Base-by-base conservation (phyloP, 495 filamentous ascomycete genomes). In the Daldinia concentrica region DNA sequence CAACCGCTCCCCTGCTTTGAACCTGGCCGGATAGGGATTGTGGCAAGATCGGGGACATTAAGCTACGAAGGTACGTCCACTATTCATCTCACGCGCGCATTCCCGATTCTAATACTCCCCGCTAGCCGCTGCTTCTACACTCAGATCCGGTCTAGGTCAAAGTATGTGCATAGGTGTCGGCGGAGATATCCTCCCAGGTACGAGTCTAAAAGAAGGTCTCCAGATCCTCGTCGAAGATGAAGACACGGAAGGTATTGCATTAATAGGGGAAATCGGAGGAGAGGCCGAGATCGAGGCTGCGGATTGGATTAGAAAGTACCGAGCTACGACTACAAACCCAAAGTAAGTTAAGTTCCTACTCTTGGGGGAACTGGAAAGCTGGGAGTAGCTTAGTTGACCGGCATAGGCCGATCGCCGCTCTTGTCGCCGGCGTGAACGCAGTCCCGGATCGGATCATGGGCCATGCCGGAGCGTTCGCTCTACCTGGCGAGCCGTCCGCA, bases 221-320 rank as follows among this genome's bases (percentile, higher is more conserved):
- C 84, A 84, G 55, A 83, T 93, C 19, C 90, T 97, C 52, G 86
- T 92, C 66, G 76, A 91, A 43, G 92, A 97, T 69, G 78, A 86
- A 29, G 88, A 92, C 64, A 97, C 94, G 0, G 86, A 93, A 66
- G 94, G 90, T 2, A 95, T 97, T 32, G 88, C 95, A 22, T 62
- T 97, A 2, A 89, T 96, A 64, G 94, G 94, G 22, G 94, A 97
- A 77, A 89, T 97, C 74, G 93, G 94, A n/a, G 94, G 94, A 0
- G 83, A 83, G 1, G 90, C 88, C 4, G 94, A 97, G 76, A 82
- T 94, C 62, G 91, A 93, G 60, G 93, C 92, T 56, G 94, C 93
- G 0, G 88, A 92, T 7, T 92, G 92, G 88, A 91, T 96, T 55
- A 83, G 78, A 51, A 88, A 90, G 14, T 95, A 95, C 74, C 83